These are phyloP conservation scores for Pseudopithomyces chartarum DNA, from an alignment of 2,329 filamentous ascomycete genomes.

Conservation along the genomic window DNA sequence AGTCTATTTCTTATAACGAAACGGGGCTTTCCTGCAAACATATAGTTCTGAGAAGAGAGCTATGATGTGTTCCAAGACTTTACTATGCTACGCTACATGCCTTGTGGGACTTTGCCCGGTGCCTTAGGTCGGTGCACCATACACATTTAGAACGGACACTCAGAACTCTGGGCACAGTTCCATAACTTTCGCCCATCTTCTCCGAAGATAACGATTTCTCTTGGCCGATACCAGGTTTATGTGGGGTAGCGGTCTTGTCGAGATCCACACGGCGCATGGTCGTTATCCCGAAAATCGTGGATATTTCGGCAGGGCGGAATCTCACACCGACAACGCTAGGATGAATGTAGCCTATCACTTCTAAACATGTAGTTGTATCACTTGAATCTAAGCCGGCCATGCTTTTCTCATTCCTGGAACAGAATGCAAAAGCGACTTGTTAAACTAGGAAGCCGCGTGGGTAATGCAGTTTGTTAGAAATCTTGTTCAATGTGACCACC, in stretches of 20 bases:
- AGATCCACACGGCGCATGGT: neutral
- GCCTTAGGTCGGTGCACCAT: no score
- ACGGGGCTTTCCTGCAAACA: neutral
- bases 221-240: neutral
- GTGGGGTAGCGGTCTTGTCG: neutral
- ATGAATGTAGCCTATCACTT: neutral
- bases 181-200: neutral
- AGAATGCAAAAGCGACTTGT: no score
- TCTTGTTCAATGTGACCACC: no score
- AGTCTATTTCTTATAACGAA: neutral
- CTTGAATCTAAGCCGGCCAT: no score
- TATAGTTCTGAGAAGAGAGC: no score
- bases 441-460: no score
- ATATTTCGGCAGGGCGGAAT: neutral
- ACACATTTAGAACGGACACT: neutral
- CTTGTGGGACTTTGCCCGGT: no score
- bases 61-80: no score
- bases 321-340: constrained; percentile 1
- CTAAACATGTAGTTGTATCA: no score
- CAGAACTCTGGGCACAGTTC: neutral
- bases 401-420: no score
- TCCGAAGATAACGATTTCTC: neutral
- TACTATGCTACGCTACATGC: no score
- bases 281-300: neutral
- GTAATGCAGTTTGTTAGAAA: no score